Evolutionary conservation across 2,329 filamentous ascomycete genomes (phyloP).

Genomic region (Botrytis fragariae): DNA sequence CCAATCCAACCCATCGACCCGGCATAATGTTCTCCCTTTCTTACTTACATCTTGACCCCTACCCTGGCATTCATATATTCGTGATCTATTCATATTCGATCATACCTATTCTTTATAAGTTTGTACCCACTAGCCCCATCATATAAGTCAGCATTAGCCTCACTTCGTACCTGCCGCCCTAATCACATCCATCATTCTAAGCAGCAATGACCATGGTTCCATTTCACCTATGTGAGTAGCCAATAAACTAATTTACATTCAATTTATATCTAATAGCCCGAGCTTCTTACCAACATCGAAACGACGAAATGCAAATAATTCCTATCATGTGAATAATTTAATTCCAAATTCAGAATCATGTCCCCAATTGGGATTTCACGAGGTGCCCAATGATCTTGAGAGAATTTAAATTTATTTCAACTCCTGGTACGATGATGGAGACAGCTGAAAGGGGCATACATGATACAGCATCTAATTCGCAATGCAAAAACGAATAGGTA

Average conservation of each 20-base stretch:
- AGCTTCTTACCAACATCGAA: neutral
- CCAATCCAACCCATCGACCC: slow-evolving; percentile 11
- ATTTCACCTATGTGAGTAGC: neutral
- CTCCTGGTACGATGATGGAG: neutral
- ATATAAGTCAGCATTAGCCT: slow-evolving; percentile 9
- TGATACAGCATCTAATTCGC: neutral
- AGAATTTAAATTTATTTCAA: neutral
- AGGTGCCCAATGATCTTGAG: neutral
- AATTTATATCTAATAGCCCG: neutral
- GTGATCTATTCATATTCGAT: neutral
- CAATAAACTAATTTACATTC: neutral
- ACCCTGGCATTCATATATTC: slow-evolving; percentile 4
- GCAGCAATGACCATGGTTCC: neutral
- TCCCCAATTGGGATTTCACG: slow-evolving; percentile 2
- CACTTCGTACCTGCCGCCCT: slow-evolving; percentile 8
- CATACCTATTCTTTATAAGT: neutral
- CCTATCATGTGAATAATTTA: neutral
- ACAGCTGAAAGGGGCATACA: neutral
- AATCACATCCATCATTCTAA: slow-evolving; percentile 10
- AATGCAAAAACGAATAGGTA: neutral
- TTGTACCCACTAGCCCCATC: neutral
- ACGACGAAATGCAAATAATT: neutral
- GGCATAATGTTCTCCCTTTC: slow-evolving; percentile 20
- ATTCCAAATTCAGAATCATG: neutral
- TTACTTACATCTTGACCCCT: slow-evolving; percentile 10